A percentile compares a stretch with the other conserved stretches of the same genome.
Evolutionary conservation across 352 stramenopile genomes (phyloP).

Genomic region (Poterioochromonas sp.): DNA sequence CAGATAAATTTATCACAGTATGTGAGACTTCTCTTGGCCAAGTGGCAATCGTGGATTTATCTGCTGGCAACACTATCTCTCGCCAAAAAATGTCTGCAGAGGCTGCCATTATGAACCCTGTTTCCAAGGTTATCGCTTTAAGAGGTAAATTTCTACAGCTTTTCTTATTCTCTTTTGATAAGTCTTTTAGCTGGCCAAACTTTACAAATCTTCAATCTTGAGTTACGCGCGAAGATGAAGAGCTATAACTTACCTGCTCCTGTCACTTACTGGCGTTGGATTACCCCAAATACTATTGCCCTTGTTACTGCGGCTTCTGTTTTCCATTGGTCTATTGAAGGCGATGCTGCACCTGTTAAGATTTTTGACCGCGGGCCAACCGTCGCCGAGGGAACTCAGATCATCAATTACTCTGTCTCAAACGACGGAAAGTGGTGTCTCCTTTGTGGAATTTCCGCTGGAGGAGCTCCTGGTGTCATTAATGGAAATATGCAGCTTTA

Average conservation of each 20-base stretch:
- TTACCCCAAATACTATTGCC: conserved; percentile 87
- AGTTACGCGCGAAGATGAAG: conserved; percentile 98
- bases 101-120: conserved; percentile 99
- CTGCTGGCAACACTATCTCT: conserved; percentile 56
- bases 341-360: conserved; percentile 74
- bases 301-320: conserved; percentile 90
- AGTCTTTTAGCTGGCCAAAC: conserved; percentile 50
- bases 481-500: conserved; percentile 94
- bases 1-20: conserved; percentile 88
- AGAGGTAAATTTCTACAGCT: conserved; percentile 39
- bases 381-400: conserved; percentile 83
- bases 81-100: conserved; percentile 94
- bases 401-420: conserved; percentile 98
- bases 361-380: conserved; percentile 94
- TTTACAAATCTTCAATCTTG: conserved; percentile 99
- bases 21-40: conserved; percentile 74
- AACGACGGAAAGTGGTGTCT: conserved; percentile 96
- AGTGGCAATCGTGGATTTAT: conserved; percentile 81
- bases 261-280: conserved; percentile 98
- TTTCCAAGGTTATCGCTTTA: conserved; percentile 75
- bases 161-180: background rate
- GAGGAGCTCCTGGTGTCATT: conserved; percentile 63
- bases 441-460: conserved; percentile 90
- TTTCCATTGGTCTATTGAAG: conserved; percentile 95
- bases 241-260: conserved; percentile 61